Evolutionary conservation across 345 rosid genomes (phyloP), one percentile per base, ranked within the genome.

Genomic region (Ceriops decandra): DNA sequence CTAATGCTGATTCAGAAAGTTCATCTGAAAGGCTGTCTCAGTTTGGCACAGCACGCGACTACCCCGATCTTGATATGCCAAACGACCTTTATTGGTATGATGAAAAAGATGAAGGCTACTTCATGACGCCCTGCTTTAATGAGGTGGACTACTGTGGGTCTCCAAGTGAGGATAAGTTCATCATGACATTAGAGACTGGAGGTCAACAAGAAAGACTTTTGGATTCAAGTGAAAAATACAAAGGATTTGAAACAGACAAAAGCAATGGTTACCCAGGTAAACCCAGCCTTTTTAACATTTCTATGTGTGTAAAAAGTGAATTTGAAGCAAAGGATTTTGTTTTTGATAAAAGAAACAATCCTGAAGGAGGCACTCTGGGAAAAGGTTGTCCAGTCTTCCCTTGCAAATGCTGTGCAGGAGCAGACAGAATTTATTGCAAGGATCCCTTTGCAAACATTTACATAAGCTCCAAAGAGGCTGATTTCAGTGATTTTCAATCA

Each of bases 1-100:
- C 89, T 31, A 76, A 63, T 68, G 80, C 78, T 22, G 72, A 80
- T 73, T 87, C 90, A 7, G 86, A 83, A 47, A 72, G 87, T 62
- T 89, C 97, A 36, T 91, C 98, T 0, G 90, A 81, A 63, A 77
- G 82, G 31, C 72, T 84, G 77, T 87, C 99, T 71, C 89, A 91
- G 57, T 95, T 95, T 71, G 97, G 88, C 20, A 91, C 99, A 0
- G 95, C 99, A 19, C 88, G 95, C 0, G 86, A 88, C 22, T 91
- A 89, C 68, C 83, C 83, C 1, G 97, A 87, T 78, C 74, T 72
- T 7, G 90, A 85, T 60, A 71, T 80, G 79, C 91, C 87, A 81
- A 85, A 84, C 62, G 95, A 88, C 81, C 68, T 80, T 31, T 78
- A 72, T 72, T 82, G 83, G 77, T 71, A 80, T 5, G 87, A 88